Percentiles rank a stretch among this genome's conserved stretches.
phyloP scores from a whole-genome alignment of 2,329 filamentous ascomycete species.

The Botrytis pseudocinerea region DNA sequence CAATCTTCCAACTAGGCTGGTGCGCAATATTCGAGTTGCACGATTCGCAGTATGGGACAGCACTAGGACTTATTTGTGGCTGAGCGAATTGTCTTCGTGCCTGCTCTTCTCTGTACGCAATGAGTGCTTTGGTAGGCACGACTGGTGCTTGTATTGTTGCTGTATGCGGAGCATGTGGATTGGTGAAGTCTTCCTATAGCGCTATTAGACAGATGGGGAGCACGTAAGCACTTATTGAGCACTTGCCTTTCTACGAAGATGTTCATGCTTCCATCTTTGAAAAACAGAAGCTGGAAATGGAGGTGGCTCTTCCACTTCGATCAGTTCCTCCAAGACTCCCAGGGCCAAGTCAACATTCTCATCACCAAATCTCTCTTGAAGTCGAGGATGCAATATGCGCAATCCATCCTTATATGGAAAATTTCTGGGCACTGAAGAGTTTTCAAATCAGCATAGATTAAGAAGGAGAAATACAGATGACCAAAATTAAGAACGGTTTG shows the following conservation, averaged over 20 bases:
- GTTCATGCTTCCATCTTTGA: slow-evolving; percentile 49
- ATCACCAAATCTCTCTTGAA: slow-evolving; percentile 49
- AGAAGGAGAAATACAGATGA: not conserved
- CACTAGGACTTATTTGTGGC: slow-evolving; percentile 19
- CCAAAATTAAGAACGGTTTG: too few species aligned
- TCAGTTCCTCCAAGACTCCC: slow-evolving; percentile 50
- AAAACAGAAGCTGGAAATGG: slow-evolving; percentile 50
- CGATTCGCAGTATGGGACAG: slow-evolving; percentile 15
- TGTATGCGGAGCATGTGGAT: slow-evolving; percentile 51
- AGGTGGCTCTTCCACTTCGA: slow-evolving; percentile 48
- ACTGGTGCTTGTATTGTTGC: slow-evolving; percentile 48
- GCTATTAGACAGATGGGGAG: slow-evolving; percentile 10
- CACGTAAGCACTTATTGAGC: not conserved
- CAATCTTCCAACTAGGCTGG: slow-evolving; percentile 27
- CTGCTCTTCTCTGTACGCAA: slow-evolving; percentile 42
- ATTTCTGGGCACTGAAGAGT: slow-evolving; percentile 47
- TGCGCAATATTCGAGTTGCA: slow-evolving; percentile 23
- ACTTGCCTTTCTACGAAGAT: slow-evolving; percentile 48
- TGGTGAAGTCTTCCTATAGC: slow-evolving; percentile 43
- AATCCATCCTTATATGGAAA: slow-evolving; percentile 50
- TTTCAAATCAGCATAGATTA: not conserved
- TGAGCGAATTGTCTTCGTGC: slow-evolving; percentile 11
- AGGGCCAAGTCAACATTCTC: slow-evolving; percentile 48
- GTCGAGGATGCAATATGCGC: slow-evolving; percentile 46
- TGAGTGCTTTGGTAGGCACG: slow-evolving; percentile 44